Evolutionary conservation across 2,329 filamentous ascomycete species (phyloP).

Genomic region (Coccinonectria pachysandricola): DNA sequence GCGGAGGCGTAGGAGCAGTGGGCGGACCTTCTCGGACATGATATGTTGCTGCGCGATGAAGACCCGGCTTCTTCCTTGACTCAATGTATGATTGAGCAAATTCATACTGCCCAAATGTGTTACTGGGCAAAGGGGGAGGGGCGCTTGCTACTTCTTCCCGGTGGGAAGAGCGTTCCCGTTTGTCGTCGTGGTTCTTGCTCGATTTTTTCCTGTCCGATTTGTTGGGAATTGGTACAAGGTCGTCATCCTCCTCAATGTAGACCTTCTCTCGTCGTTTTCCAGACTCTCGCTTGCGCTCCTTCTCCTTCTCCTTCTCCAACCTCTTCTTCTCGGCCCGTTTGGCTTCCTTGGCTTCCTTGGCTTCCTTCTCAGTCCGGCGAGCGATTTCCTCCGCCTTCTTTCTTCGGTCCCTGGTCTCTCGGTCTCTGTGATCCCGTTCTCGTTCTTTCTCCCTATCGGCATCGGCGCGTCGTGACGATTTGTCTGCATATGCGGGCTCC

Average conservation of each 20-base stretch:
- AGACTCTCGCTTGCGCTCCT: conserved; percentile 27
- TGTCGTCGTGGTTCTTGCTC: conserved; percentile 29
- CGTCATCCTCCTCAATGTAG: conserved; percentile 26
- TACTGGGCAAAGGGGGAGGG: conserved; percentile 13
- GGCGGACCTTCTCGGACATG: conserved; percentile 17
- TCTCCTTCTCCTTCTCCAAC: conserved; percentile 26
- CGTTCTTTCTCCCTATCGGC: conserved; percentile 28
- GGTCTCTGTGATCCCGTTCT: conserved; percentile 25
- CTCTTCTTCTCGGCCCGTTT: conserved; percentile 25
- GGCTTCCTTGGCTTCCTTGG: conserved; percentile 24
- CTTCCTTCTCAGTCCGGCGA: conserved; percentile 18
- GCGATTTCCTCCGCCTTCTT: conserved; percentile 11
- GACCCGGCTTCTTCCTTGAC: too few relatives aligned
- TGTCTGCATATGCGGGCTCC: conserved; percentile 37
- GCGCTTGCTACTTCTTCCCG: conserved; percentile 20
- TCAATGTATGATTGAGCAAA: conserved; percentile 10
- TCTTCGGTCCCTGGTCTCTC: conserved; percentile 7
- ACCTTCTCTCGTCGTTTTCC: conserved; percentile 24
- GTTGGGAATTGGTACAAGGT: conserved; percentile 15
- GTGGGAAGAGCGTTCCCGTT: conserved; percentile 24
- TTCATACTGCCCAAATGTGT: too few relatives aligned
- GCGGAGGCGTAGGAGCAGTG: conserved; percentile 27
- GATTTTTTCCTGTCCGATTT: conserved; percentile 30
- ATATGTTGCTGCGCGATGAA: conserved; percentile 20
- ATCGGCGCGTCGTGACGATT: conserved; percentile 32